Conservation (phyloP, 2,329 filamentous ascomycete species). For the Phialemoniopsis sp. region DNA sequence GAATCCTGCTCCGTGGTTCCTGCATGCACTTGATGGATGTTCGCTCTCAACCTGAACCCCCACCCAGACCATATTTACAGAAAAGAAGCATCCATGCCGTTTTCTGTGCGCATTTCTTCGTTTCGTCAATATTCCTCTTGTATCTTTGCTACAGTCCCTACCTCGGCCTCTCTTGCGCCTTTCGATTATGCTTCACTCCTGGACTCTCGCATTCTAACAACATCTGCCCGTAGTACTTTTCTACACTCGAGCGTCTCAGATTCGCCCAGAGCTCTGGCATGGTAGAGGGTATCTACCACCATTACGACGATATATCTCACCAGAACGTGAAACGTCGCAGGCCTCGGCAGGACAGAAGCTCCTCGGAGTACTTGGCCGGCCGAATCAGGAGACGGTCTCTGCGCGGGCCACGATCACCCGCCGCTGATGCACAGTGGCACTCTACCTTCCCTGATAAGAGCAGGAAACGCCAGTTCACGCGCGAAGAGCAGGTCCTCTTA, state of each 20-base stretch:
- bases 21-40: too few species aligned
- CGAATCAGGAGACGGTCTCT: conserved; percentile 22
- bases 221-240: conserved; percentile 57
- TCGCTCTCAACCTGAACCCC: too few species aligned
- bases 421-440: conserved; percentile 64
- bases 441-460: conserved; percentile 69
- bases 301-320: conserved; percentile 27
- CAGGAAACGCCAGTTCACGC: conserved; percentile 64
- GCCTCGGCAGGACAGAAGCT: conserved; percentile 18
- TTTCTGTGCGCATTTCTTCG: too few species aligned
- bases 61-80: too few species aligned
- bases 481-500: conserved; percentile 64
- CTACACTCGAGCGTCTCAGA: conserved; percentile 64
- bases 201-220: too few species aligned
- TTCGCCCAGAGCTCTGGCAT: conserved; percentile 46
- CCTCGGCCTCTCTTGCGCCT: too few species aligned
- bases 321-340: conserved; percentile 21
- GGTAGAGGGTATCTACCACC: conserved; percentile 27
- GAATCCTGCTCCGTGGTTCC: too few species aligned
- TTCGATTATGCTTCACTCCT: too few species aligned
- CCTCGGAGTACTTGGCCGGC: conserved; percentile 23
- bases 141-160: too few species aligned
- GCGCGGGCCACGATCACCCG: conserved; percentile 31
- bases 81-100: too few species aligned
- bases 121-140: too few species aligned